Percentiles rank a stretch among this genome's conserved stretches.
Conservation (phyloP, 164 flowering plant species). For the Buxus sempervirens region DNA sequence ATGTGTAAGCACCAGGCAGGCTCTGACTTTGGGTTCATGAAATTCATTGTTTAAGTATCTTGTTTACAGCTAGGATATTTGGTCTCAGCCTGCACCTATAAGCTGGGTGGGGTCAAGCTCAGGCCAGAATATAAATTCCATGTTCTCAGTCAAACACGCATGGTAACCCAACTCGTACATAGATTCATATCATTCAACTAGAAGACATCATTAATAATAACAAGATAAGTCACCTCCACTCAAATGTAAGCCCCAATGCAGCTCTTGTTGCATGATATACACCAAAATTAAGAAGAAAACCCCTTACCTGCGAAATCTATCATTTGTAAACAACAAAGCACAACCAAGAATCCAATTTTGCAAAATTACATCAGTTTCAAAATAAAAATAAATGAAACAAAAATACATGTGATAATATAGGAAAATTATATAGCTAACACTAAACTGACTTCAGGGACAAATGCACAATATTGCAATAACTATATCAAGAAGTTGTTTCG, state of each 20-base stretch:
- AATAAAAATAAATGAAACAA: neutral
- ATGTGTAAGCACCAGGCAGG: no score
- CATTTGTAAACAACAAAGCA: no score
- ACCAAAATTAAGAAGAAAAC: constrained; percentile 97
- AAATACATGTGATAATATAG: neutral
- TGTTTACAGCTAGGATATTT: no score
- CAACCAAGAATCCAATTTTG: neutral
- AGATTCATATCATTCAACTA: neutral
- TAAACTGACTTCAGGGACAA: neutral
- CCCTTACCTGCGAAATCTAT: constrained; percentile 99
- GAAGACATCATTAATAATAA: neutral
- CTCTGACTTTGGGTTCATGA: no score
- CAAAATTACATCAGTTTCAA: neutral
- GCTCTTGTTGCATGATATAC: constrained; percentile 95
- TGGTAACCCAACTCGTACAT: neutral
- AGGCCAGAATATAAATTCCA: no score
- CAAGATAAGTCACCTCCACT: constrained; percentile 71
- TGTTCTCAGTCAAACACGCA: no score
- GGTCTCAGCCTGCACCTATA: no score
- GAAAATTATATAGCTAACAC: neutral
- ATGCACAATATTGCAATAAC: neutral
- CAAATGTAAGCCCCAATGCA: constrained; percentile 85
- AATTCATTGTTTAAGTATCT: no score
- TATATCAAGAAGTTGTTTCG: neutral
- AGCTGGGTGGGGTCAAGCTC: no score